Evolutionary conservation across 225 moss, liverwort and hornwort genomes (phyloP).

Genomic region (Sphagnum tenellum): DNA sequence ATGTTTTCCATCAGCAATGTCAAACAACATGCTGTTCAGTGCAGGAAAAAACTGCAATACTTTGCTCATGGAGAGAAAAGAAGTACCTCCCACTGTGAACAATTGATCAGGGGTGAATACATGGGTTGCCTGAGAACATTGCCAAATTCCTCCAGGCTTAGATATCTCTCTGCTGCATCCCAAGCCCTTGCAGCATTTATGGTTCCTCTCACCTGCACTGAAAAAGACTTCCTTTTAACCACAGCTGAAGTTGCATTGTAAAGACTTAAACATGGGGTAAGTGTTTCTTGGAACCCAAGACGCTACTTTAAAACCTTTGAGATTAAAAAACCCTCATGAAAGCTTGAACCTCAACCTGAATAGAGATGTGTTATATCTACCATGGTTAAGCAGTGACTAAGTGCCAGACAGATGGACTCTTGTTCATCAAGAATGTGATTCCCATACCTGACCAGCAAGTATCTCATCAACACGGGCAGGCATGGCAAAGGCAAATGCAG

Average conservation of each 20-base stretch:
- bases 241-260: too few relatives aligned
- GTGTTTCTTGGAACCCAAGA: too few relatives aligned
- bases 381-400: too few relatives aligned
- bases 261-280: too few relatives aligned
- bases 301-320: too few relatives aligned
- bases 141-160: slow-evolving; percentile 46
- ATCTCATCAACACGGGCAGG: slow-evolving; percentile 68
- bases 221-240: too few relatives aligned
- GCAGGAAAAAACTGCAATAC: neutral
- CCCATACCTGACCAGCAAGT: slow-evolving; percentile 43
- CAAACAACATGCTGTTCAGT: neutral
- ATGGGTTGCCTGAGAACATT: slow-evolving; percentile 41
- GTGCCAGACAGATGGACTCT: too few relatives aligned
- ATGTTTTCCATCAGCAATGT: too few relatives aligned
- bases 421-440: too few relatives aligned
- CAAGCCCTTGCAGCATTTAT: slow-evolving; percentile 55
- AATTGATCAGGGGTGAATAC: slow-evolving; percentile 63
- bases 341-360: too few relatives aligned
- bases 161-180: slow-evolving; percentile 59
- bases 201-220: slow-evolving; percentile 25
- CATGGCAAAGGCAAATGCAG: slow-evolving; percentile 75
- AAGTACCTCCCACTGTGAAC: slow-evolving; percentile 61
- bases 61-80: neutral
- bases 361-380: too few relatives aligned
- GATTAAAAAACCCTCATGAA: too few relatives aligned